Base-by-base conservation (phyloP, 2,329 filamentous ascomycete species). In the Rhynchosporium agropyri region DNA sequence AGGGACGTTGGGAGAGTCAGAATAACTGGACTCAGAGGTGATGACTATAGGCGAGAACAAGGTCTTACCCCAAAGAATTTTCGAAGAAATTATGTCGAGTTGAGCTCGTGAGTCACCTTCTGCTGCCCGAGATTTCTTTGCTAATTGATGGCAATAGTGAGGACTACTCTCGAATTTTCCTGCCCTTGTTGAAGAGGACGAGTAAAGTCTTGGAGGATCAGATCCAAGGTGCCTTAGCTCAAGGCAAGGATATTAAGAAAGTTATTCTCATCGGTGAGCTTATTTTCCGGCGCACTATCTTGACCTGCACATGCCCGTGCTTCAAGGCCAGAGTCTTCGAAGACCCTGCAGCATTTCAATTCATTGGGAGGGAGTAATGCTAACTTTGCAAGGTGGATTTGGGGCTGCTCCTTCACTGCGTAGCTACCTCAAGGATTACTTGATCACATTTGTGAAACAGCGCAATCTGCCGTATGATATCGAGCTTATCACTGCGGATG, bases 181-280 rank as follows among this genome's bases (percentile, higher is more conserved):
- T 49, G 12, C 65, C 65, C 6, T 60, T 70, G 9, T 50, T 67
- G 3, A 5, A 45, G 9, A 62, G 66, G 26, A 49, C 65, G 7
- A 55, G 58, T 2, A 10, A 10, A 4, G 33, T 69, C 12, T 29
- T 70, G 0, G n/a, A 45, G 12, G 42, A 38, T 1, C 65, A 69
- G 49, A 58, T 69, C 29, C n/a, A 62, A 8, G 38, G 57, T 15
- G 63, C 65, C 0, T 20, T 60, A 3, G n/a, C 20, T 15, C 61
- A 61, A 54, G 42, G 53, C 0, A 66, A 66, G 26, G 38, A 45
- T 26, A 55, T 65, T 13, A 67, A 65, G 55, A 70, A 68, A 64
- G 65, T 70, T 1, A 69, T 68, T 28, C 61, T 71, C 9, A 63
- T 70, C 15, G 69, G 70, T 36, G 33, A 36, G 33, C 9, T 10